phyloP scores from a whole-genome alignment of 305 asterid species.

The Solanum chacoense region DNA sequence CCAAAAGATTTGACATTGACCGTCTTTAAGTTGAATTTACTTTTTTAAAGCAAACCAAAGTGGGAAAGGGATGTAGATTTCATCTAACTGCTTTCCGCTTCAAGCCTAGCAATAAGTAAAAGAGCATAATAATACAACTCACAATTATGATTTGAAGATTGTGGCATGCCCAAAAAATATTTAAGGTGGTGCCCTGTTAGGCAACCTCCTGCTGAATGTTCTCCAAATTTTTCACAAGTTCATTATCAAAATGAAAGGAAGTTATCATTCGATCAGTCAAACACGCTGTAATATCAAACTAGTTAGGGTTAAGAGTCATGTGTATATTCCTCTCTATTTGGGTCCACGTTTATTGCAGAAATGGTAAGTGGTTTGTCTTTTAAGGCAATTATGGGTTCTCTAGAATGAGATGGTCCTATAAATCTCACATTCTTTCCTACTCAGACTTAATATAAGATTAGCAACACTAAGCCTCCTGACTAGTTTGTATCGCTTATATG shows the following conservation, averaged over 20 bases:
- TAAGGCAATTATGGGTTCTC: background rate
- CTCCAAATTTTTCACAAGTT: background rate
- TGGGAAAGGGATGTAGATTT: background rate
- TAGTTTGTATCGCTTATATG: background rate
- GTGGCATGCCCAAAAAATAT: background rate
- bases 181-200: background rate
- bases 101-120: background rate
- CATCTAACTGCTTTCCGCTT: background rate
- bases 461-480: background rate
- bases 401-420: background rate
- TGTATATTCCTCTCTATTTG: background rate
- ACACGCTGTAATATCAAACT: background rate
- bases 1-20: background rate
- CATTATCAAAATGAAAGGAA: background rate
- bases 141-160: background rate
- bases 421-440: background rate
- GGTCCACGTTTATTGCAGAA: background rate
- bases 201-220: background rate
- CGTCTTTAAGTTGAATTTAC: background rate
- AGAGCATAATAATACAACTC: background rate
- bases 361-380: background rate
- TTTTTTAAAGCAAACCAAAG: background rate
- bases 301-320: background rate
- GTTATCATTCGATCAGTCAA: background rate
- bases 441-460: background rate